Percentiles rank a stretch among this genome's conserved stretches.
These are phyloP conservation scores for Lachnellula occidentalis DNA, from an alignment of 2,329 filamentous ascomycete genomes.

Conservation along the genomic window DNA sequence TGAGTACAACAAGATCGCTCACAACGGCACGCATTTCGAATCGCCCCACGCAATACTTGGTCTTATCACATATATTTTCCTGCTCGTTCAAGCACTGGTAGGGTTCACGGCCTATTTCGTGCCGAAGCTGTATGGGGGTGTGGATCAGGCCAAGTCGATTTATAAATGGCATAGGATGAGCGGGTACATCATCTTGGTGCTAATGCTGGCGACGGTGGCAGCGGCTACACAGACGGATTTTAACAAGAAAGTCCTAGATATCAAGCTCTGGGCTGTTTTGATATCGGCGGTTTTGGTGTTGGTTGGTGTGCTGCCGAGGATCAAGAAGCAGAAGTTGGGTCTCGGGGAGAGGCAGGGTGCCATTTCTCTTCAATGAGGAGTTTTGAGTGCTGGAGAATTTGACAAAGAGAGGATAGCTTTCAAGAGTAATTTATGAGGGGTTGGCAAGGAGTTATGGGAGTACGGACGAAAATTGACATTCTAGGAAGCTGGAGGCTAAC, in stretches of 20 bases:
- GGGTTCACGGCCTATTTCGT: slow-evolving; percentile 79
- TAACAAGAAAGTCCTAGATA: slow-evolving; percentile 59
- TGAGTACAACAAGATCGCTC: slow-evolving; percentile 76
- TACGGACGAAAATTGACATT: not conserved
- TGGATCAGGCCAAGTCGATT: slow-evolving; percentile 70
- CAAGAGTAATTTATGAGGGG: not conserved
- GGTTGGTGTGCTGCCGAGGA: slow-evolving; percentile 67
- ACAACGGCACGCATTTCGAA: slow-evolving; percentile 66
- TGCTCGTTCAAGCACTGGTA: slow-evolving; percentile 68
- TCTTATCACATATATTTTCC: slow-evolving; percentile 63
- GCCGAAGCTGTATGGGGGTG: slow-evolving; percentile 70
- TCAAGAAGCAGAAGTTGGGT: slow-evolving; percentile 79
- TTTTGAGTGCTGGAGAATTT: not conserved
- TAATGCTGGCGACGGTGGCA: slow-evolving; percentile 68
- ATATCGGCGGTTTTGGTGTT: slow-evolving; percentile 62
- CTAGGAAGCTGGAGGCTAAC: too few species aligned
- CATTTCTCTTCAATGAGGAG: not conserved
- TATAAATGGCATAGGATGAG: slow-evolving; percentile 85
- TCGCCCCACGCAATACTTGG: slow-evolving; percentile 80
- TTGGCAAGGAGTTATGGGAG: not conserved
- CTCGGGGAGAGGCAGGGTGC: slow-evolving; percentile 28
- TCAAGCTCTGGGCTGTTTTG: slow-evolving; percentile 72
- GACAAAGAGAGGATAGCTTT: not conserved
- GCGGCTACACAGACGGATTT: slow-evolving; percentile 74
- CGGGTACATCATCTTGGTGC: slow-evolving; percentile 67